Evolutionary conservation across 176 grass and related monocot species (phyloP).

Genomic region (Phyllostachys edulis): DNA sequence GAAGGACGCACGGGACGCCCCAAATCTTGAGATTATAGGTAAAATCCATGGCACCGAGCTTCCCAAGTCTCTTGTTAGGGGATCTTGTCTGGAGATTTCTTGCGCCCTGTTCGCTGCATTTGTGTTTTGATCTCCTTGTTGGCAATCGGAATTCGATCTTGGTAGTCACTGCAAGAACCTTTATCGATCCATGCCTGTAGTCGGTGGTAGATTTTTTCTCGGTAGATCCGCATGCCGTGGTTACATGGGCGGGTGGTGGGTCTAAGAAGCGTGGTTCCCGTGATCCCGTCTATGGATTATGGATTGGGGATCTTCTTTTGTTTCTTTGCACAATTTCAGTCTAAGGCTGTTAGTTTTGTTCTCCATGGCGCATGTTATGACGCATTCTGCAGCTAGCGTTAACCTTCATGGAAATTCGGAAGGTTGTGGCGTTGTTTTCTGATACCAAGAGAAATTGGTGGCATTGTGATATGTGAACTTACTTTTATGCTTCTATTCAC

Average conservation of each 20-base stretch:
- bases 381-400: background rate
- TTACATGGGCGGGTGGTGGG: background rate
- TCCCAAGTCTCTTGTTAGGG: background rate
- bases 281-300: background rate
- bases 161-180: background rate
- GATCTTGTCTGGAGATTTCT: background rate
- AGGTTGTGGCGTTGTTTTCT: constrained; percentile 22
- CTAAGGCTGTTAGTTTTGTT: background rate
- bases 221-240: background rate
- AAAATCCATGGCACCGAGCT: constrained; percentile 11
- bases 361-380: background rate
- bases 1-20: background rate
- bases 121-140: background rate
- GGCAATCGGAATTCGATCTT: background rate
- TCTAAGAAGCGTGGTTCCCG: background rate
- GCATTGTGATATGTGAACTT: background rate
- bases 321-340: background rate
- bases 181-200: background rate
- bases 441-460: background rate
- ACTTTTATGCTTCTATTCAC: background rate
- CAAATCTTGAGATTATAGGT: constrained; percentile 15
- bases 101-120: background rate
- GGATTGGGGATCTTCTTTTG: background rate
- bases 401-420: background rate
- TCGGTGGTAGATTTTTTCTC: background rate